Evolutionary conservation across 2,329 filamentous ascomycete genomes (phyloP), one percentile per base, ranked within the genome.

Genomic region (Hirsutella rhossiliensis): DNA sequence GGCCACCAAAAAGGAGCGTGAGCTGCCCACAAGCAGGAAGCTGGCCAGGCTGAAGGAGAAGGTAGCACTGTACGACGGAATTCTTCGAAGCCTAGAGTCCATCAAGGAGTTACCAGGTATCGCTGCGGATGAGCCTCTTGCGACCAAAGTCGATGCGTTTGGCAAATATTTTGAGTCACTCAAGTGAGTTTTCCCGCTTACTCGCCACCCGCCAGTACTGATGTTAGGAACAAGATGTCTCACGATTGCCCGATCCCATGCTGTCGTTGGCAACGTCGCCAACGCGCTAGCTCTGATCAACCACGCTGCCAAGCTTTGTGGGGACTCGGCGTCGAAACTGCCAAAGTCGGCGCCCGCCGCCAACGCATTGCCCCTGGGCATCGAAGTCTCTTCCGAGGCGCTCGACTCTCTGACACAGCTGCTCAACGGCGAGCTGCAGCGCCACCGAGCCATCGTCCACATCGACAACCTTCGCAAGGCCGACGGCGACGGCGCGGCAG

Each of bases 71-170:
- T 97, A 96, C 59, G 88, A 96, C 59, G 87, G 87, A 20, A 94
- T 84, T 9, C 66, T 96, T 20, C 87, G 96, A 63, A 96, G 87
- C 62, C 71, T 98, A 47, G 85, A 96, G 51, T 87, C 88, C 5
- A 80, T 96, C 60, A 87, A 84, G 54, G 87, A 95, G 47, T 73
- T 98, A 13, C 84, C 88, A 3, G 92, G 92, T 62, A 85, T 96
- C 17, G 87, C 87, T 31, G 84, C 87, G 37, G 92, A 98, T 56
- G 74, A 79, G 36, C 71, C 67, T 15, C 84, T 98, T 51, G 71
- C 88, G 5, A 67, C 74, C 39, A 87, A 92, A 60, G 69, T 98
- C n/a, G 78, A 86, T 45, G 79, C 79, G 30, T 90, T 87, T 52
- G 73, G 76, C 31, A 72, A 76, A 47, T 97, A 97, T 64, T 98